These are phyloP conservation scores for Xenoacremonium recifei DNA, from an alignment of 2,329 filamentous ascomycete species.

Conservation along the genomic window DNA sequence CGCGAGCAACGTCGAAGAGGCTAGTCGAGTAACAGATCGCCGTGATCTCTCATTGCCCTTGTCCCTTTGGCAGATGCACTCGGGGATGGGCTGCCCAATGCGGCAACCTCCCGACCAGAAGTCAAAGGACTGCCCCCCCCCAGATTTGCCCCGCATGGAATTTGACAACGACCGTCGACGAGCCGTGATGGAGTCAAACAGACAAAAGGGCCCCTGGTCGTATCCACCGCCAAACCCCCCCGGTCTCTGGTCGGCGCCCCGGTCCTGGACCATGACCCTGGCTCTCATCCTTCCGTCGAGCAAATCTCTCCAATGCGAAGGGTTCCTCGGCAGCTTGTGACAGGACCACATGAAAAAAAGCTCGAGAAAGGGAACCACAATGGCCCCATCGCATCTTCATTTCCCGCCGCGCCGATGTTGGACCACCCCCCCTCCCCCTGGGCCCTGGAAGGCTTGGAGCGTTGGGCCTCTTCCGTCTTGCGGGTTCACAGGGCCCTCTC, in stretches of 20 bases:
- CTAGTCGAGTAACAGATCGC: too few relatives aligned
- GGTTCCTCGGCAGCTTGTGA: constrained; percentile 29
- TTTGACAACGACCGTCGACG: constrained; percentile 2
- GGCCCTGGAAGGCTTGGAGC: neutral
- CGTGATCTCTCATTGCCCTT: constrained; percentile 18
- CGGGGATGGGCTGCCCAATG: constrained; percentile 23
- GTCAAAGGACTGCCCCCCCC: constrained; percentile 20
- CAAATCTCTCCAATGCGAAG: constrained; percentile 3
- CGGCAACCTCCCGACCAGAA: constrained; percentile 22
- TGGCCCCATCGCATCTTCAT: constrained; percentile 8
- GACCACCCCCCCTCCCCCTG: constrained; percentile 7
- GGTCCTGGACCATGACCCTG: neutral
- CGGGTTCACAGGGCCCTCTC: too few relatives aligned
- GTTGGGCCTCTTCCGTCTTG: too few relatives aligned
- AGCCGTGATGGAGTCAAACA: constrained; percentile 4
- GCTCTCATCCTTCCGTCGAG: neutral
- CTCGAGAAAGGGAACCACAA: constrained; percentile 2
- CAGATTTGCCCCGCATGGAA: constrained; percentile 29
- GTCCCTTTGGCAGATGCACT: constrained; percentile 24
- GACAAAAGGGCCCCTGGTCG: constrained; percentile 7
- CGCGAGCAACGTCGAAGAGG: constrained; percentile 12
- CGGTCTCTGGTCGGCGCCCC: neutral
- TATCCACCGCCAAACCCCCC: neutral
- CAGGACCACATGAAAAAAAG: constrained; percentile 15
- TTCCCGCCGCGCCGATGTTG: constrained; percentile 14